These are phyloP conservation scores for Blastobotrys indianensis DNA, from an alignment of 1,139 yeast genomes.

Conservation along the genomic window DNA sequence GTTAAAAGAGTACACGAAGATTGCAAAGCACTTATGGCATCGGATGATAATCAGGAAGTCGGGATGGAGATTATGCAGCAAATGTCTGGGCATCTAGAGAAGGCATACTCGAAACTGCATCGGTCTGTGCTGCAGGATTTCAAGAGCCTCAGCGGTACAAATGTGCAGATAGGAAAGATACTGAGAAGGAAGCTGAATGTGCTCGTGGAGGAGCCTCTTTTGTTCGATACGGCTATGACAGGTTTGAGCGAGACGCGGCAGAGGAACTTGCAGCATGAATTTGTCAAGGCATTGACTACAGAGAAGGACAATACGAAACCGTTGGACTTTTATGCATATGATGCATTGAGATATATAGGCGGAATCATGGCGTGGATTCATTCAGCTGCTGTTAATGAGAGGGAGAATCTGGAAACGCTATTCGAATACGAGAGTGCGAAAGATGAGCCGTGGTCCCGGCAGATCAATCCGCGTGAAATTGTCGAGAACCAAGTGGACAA, in stretches of 20 bases:
- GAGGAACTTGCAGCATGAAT: slow-evolving; percentile 34
- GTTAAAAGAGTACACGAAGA: slow-evolving; percentile 60
- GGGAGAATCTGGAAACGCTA: slow-evolving; percentile 60
- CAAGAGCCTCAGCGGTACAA: slow-evolving; percentile 21
- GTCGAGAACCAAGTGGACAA: slow-evolving; percentile 36
- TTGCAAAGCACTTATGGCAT: slow-evolving; percentile 61
- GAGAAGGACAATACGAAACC: slow-evolving; percentile 43
- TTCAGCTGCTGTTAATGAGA: slow-evolving; percentile 81
- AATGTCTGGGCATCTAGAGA: slow-evolving; percentile 47
- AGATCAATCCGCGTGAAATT: slow-evolving; percentile 27
- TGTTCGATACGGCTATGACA: slow-evolving; percentile 32
- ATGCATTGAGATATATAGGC: slow-evolving; percentile 76
- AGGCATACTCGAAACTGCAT: slow-evolving; percentile 48
- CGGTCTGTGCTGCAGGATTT: slow-evolving; percentile 36
- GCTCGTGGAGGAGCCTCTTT: slow-evolving; percentile 36
- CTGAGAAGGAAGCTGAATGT: slow-evolving; percentile 29
- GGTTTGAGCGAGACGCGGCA: slow-evolving; percentile 32
- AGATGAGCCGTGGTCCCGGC: slow-evolving; percentile 26
- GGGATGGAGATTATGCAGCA: slow-evolving; percentile 66
- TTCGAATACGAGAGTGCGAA: slow-evolving; percentile 39
- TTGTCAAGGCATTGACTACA: slow-evolving; percentile 51
- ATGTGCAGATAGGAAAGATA: slow-evolving; percentile 23
- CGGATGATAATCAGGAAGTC: slow-evolving; percentile 57
- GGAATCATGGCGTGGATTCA: slow-evolving; percentile 88
- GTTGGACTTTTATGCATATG: slow-evolving; percentile 64